phyloP scores from a whole-genome alignment of 441 rosid species.

The Erodium texanum region DNA sequence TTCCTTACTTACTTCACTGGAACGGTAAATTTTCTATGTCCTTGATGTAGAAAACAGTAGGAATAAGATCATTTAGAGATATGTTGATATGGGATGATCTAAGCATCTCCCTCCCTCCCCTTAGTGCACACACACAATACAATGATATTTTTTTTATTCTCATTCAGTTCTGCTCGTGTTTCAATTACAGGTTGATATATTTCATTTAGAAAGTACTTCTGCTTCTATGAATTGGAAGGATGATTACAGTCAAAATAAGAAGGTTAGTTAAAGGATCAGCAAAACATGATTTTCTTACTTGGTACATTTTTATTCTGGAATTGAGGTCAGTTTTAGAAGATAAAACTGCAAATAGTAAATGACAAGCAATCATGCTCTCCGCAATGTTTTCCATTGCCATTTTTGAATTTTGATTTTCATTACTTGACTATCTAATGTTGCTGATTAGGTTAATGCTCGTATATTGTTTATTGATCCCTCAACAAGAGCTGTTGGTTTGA shows the following conservation, averaged over 20 bases:
- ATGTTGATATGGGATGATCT: not conserved
- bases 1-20: slow-evolving; percentile 92
- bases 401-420: not conserved
- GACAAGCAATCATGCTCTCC: not conserved
- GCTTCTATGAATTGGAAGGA: slow-evolving; percentile 71
- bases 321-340: not conserved
- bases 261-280: slow-evolving; percentile 18
- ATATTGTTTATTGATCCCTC: slow-evolving; percentile 86
- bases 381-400: not conserved
- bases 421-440: slow-evolving; percentile 11
- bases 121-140: slow-evolving; percentile 1
- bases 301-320: not conserved
- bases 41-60: slow-evolving; percentile 10
- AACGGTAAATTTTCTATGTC: slow-evolving; percentile 57
- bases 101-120: not conserved
- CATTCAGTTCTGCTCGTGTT: slow-evolving; percentile 14
- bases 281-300: not conserved
- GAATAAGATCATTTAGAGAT: not conserved
- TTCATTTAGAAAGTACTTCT: slow-evolving; percentile 58
- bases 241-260: slow-evolving; percentile 62
- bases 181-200: slow-evolving; percentile 65
- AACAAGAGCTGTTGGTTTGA: slow-evolving; percentile 93
- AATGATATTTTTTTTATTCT: slow-evolving; percentile 10
- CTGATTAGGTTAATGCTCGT: slow-evolving; percentile 78
- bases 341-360: not conserved